Conservation (phyloP, 768 basidiomycete genomes). For the Serendipita indica region DNA sequence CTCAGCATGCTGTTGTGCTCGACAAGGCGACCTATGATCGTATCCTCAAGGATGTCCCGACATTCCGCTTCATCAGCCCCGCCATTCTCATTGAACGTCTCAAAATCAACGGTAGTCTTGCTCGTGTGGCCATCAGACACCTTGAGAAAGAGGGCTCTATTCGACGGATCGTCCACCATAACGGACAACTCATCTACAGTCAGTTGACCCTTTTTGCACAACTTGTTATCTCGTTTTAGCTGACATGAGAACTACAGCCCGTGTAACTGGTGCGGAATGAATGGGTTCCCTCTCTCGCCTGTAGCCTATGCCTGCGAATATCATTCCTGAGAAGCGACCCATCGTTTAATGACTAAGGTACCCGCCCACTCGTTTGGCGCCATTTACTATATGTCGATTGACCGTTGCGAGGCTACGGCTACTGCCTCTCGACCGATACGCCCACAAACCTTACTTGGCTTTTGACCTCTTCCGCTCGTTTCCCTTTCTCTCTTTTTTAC, state of each 20-base stretch:
- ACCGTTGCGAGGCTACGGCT: no score
- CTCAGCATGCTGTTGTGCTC: conserved; percentile 86
- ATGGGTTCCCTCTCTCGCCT: no score
- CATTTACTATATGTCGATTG: no score
- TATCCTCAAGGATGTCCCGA: conserved; percentile 95
- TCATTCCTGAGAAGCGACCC: no score
- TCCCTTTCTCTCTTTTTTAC: not conserved
- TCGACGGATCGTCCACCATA: conserved; percentile 94
- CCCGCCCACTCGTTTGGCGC: no score
- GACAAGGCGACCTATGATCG: conserved; percentile 89
- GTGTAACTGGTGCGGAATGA: no score
- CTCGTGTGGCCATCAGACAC: conserved; percentile 79
- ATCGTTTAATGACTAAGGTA: no score
- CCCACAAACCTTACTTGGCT: no score
- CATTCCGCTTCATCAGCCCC: conserved; percentile 97
- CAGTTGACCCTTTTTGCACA: conserved; percentile 1
- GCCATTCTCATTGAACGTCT: conserved; percentile 96
- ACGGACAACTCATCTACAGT: conserved; percentile 88
- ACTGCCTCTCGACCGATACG: no score
- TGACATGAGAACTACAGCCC: no score
- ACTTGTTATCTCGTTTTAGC: no score
- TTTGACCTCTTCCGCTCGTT: not conserved
- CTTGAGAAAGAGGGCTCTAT: conserved; percentile 89
- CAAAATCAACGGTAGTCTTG: conserved; percentile 91
- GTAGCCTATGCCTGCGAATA: no score